A percentile compares a stretch with the other conserved stretches of the same genome.
These are phyloP conservation scores for Alternaria ethzedia DNA, from an alignment of 2,329 filamentous ascomycete genomes.

Conservation along the genomic window DNA sequence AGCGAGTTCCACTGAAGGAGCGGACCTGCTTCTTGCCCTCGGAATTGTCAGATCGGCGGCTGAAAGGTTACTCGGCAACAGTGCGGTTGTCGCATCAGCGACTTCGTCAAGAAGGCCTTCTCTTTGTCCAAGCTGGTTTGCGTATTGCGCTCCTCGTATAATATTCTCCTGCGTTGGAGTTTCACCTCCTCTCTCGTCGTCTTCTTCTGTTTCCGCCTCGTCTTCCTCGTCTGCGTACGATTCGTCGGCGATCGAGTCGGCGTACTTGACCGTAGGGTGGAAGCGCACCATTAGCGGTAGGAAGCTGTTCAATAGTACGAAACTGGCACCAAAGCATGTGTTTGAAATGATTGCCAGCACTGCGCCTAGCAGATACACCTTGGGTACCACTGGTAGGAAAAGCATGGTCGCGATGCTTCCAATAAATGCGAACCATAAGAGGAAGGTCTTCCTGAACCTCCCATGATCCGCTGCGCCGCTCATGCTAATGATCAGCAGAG, in stretches of 20 bases:
- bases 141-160: conserved; percentile 32
- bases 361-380: conserved; percentile 79
- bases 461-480: conserved; percentile 96
- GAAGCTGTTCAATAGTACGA: conserved; percentile 94
- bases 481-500: conserved; percentile 91
- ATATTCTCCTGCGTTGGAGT: conserved; percentile 26
- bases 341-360: conserved; percentile 89
- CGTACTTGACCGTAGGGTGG: conserved; percentile 66
- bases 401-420: conserved; percentile 86
- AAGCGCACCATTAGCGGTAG: conserved; percentile 88
- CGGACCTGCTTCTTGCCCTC: conserved; percentile 34
- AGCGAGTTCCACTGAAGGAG: conserved; percentile 70
- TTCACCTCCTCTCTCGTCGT: conserved; percentile 13
- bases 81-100: conserved; percentile 45
- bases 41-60: conserved; percentile 40
- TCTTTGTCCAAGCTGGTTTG: conserved; percentile 33
- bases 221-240: conserved; percentile 38
- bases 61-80: conserved; percentile 40
- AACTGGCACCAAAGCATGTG: conserved; percentile 92
- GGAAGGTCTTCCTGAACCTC: conserved; percentile 80
- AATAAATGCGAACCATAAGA: conserved; percentile 82
- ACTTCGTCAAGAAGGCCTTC: conserved; percentile 37
- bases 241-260: conserved; percentile 25
- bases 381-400: conserved; percentile 78
- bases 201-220: conserved; percentile 28